Evolutionary conservation across 1,139 yeast species (phyloP).

Genomic region (Tardiomyces blankii): DNA sequence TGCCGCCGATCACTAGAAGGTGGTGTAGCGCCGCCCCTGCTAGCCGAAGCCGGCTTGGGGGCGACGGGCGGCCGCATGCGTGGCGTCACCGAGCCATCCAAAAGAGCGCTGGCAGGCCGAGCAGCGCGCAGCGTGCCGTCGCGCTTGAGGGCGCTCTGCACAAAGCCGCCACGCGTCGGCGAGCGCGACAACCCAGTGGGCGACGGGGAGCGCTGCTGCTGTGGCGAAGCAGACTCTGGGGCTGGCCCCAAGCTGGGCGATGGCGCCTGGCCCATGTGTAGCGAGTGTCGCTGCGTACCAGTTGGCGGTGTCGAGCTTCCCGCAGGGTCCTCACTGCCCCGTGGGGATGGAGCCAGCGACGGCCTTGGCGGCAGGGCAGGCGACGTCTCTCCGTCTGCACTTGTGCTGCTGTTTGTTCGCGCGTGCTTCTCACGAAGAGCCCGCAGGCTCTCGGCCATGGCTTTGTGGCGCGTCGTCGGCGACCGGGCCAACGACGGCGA

Average conservation of each 20-base stretch:
- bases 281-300: not conserved
- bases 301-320: too few relatives aligned
- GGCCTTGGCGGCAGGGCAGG: not conserved
- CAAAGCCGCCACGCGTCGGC: not conserved
- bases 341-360: not conserved
- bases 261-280: not conserved
- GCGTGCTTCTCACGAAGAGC: not conserved
- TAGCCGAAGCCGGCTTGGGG: not conserved
- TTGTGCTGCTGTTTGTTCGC: not conserved
- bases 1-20: not conserved
- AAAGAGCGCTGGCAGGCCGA: not conserved
- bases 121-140: not conserved
- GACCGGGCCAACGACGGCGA: not conserved
- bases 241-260: not conserved
- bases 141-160: not conserved
- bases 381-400: not conserved
- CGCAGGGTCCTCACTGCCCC: not conserved
- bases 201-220: not conserved
- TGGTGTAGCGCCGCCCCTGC: not conserved
- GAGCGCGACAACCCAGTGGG: not conserved
- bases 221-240: not conserved
- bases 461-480: not conserved
- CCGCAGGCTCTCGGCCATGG: not conserved
- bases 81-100: not conserved
- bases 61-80: not conserved